Evolutionary conservation across 2,329 filamentous ascomycete species (phyloP).

Genomic region (Pseudocercospora eumusae): DNA sequence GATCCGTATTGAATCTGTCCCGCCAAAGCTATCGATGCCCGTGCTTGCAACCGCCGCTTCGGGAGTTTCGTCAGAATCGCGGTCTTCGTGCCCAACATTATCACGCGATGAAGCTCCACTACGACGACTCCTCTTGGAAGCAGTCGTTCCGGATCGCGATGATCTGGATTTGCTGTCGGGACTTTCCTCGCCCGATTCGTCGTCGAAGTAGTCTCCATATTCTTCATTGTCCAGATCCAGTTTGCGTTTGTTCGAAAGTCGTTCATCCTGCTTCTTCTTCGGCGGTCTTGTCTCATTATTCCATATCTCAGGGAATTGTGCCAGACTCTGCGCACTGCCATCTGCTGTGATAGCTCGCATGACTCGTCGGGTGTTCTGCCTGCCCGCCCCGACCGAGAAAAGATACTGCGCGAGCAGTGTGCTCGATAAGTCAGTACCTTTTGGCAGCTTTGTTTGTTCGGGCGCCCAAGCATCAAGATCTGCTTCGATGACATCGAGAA

Average conservation of each 20-base stretch:
- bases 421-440: conserved; percentile 44
- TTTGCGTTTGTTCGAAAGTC: conserved; percentile 57
- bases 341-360: conserved; percentile 69
- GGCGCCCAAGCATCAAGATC: conserved; percentile 62
- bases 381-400: conserved; percentile 41
- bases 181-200: conserved; percentile 32
- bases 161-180: conserved; percentile 17
- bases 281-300: conserved; percentile 61
- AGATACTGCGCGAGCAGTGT: conserved; percentile 66
- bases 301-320: conserved; percentile 67
- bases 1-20: conserved; percentile 59
- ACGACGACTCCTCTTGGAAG: conserved; percentile 10
- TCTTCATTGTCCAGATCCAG: conserved; percentile 56
- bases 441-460: conserved; percentile 25
- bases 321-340: conserved; percentile 55
- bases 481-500: conserved; percentile 73
- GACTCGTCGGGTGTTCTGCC: conserved; percentile 54
- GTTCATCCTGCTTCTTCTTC: conserved; percentile 50
- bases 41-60: conserved; percentile 5
- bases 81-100: conserved; percentile 13
- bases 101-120: conserved; percentile 10
- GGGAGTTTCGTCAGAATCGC: conserved; percentile 10
- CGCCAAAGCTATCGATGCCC: conserved; percentile 34
- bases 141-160: conserved; percentile 22
- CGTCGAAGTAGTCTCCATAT: conserved; percentile 41